phyloP scores from a whole-genome alignment of 192 early-diverging fungal genomes.

The Coemansia sp. region DNA sequence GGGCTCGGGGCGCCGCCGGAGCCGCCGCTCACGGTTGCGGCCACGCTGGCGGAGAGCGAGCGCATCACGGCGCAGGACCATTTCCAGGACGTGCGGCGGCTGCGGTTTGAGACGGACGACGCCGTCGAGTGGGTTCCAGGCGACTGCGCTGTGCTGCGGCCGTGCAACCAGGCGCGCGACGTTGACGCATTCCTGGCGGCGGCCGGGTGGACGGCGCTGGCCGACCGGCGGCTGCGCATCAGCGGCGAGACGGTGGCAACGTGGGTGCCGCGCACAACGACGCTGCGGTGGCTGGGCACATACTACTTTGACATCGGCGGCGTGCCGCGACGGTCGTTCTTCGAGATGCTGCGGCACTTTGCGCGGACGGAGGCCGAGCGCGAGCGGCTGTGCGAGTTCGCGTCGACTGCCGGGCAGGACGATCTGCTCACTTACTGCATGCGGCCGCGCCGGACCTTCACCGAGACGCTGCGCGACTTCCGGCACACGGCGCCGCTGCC shows the following conservation, averaged over 20 bases:
- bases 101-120: constrained; percentile 60
- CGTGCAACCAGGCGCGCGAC: constrained; percentile 69
- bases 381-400: constrained; percentile 82
- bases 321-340: constrained; percentile 87
- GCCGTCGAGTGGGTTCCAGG: constrained; percentile 59
- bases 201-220: constrained; percentile 53
- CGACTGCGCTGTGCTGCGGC: constrained; percentile 76
- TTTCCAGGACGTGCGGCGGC: constrained; percentile 91
- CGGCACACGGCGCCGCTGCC: constrained; percentile 65
- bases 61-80: constrained; percentile 76
- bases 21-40: background rate
- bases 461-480: constrained; percentile 87
- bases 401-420: constrained; percentile 74
- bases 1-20: background rate
- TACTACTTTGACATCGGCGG: constrained; percentile 82
- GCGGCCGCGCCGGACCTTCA: constrained; percentile 72
- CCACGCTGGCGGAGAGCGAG: constrained; percentile 56
- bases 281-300: constrained; percentile 74
- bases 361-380: constrained; percentile 64
- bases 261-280: constrained; percentile 34
- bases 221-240: constrained; percentile 42
- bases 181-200: constrained; percentile 68
- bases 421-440: constrained; percentile 89
- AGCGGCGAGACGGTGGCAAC: constrained; percentile 2
- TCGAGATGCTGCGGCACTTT: constrained; percentile 84